Base-by-base conservation (phyloP, 257 asterid genomes). In the Paraleonurus japonicus region DNA sequence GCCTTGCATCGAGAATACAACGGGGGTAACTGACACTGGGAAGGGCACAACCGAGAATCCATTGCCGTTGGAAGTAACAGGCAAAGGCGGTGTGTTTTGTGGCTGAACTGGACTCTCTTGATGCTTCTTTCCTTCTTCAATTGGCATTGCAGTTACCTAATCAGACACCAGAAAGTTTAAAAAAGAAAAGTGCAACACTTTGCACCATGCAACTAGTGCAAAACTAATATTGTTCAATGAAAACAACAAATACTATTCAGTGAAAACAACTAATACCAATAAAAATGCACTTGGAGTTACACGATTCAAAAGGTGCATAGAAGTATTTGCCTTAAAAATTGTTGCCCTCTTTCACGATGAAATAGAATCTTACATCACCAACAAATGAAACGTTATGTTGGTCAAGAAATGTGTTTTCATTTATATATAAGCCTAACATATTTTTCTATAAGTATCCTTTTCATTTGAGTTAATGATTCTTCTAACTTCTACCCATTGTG, bases 141-240 rank as follows among this genome's bases (percentile, higher is more conserved):
- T 61, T n/a, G 87, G 82, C 81, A 83, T 54, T 28, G 82, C 65
- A 78, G 90, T 63, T 55, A 86, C 97, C 98, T 93, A 77, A 71
- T 64, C 59, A 68, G 60, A 69, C 48, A 39, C 33, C 32, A 30
- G 43, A 32, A 57, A 48, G n/a, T 67, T 11, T 3, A 39, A 20
- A 48, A 63, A 59, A 53, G 4, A 2, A 9, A 12, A 7, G 43
- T 35, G n/a, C n/a, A 33, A 5, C 9, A 33, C 10, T 33, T 33
- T 5, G 39, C 10, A 33, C 9, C 39, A 7, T 1, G 1, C 7
- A 8, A 3, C 4, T 1, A 35, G 43, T 35, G 43, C 43, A 35
- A 12, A 35, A 9, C 43, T 35, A 35, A 35, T 35, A 8, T 8
- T 35, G 0, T 35, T 7, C 12, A 35, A 20, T 11, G 62, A 23